Evolutionary conservation across 805 yeast genomes (phyloP).

Genomic region (Zygotorulaspora chibaensis): DNA sequence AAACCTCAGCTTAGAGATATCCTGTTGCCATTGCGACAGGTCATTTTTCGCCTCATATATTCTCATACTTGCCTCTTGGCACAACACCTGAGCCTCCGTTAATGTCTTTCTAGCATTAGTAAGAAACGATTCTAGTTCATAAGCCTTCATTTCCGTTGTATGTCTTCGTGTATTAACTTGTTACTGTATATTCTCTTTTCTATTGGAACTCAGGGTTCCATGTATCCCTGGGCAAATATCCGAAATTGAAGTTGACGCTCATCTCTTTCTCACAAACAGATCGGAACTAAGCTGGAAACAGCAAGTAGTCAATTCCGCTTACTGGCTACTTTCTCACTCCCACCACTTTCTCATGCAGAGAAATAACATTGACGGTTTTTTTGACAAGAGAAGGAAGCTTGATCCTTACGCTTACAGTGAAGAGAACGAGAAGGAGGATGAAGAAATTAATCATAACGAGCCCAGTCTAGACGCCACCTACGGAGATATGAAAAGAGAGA

Average conservation of each 20-base stretch:
- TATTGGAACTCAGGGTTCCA: not conserved
- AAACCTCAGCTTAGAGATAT: constrained; percentile 43
- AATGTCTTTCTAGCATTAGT: constrained; percentile 47
- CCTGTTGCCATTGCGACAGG: constrained; percentile 40
- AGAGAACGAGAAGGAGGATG: constrained; percentile 20
- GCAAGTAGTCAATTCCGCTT: no score
- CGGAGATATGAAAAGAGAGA: not conserved
- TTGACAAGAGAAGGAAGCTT: constrained; percentile 7
- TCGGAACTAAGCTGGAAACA: no score
- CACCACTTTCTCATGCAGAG: not conserved
- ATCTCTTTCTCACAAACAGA: no score
- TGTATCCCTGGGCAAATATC: no score
- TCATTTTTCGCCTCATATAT: constrained; percentile 37
- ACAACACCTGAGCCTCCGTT: constrained; percentile 46
- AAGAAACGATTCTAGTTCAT: constrained; percentile 35
- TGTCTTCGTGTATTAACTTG: no score
- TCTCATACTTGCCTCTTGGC: constrained; percentile 46
- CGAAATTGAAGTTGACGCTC: no score
- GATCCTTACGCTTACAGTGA: constrained; percentile 19
- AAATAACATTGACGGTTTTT: not conserved
- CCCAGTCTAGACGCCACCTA: not conserved
- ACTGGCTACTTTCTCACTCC: no score
- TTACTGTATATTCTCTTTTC: not conserved
- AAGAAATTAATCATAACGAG: constrained; percentile 1
- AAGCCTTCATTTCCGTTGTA: constrained; percentile 3